Evolutionary conservation across 108 stramenopile species (phyloP).

Genomic region (Conticribra weissflogii): DNA sequence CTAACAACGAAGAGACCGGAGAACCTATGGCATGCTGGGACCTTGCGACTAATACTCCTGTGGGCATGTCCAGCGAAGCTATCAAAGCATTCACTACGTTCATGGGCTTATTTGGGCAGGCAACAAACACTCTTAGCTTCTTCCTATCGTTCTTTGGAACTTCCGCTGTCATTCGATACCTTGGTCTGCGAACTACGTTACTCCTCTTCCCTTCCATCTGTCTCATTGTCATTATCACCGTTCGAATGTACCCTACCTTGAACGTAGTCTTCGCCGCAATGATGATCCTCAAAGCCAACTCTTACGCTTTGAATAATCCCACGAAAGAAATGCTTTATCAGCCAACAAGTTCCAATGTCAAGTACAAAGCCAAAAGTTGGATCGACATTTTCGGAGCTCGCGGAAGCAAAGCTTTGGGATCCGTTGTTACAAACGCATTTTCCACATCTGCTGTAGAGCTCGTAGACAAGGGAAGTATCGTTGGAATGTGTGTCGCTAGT

Average conservation of each 20-base stretch:
- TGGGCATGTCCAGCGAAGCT: constrained; percentile 75
- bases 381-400: constrained; percentile 98
- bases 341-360: constrained; percentile 91
- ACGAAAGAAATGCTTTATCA: constrained; percentile 98
- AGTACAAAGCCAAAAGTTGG: constrained; percentile 98
- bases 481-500: constrained; percentile 86
- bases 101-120: constrained; percentile 97
- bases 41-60: constrained; percentile 57
- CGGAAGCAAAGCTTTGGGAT: constrained; percentile 93
- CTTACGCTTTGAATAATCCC: constrained; percentile 97
- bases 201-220: constrained; percentile 93
- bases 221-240: constrained; percentile 80
- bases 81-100: constrained; percentile 90
- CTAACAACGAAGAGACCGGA: constrained; percentile 33
- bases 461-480: constrained; percentile 89
- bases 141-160: constrained; percentile 93
- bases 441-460: constrained; percentile 75
- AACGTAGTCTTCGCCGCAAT: constrained; percentile 95
- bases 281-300: constrained; percentile 95
- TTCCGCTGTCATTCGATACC: constrained; percentile 92
- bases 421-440: constrained; percentile 95
- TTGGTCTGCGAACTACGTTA: constrained; percentile 89
- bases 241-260: constrained; percentile 81
- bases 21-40: constrained; percentile 82
- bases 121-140: constrained; percentile 93